phyloP scores from a whole-genome alignment of 2,329 filamentous ascomycete genomes.

The Microsporum ferrugineum region DNA sequence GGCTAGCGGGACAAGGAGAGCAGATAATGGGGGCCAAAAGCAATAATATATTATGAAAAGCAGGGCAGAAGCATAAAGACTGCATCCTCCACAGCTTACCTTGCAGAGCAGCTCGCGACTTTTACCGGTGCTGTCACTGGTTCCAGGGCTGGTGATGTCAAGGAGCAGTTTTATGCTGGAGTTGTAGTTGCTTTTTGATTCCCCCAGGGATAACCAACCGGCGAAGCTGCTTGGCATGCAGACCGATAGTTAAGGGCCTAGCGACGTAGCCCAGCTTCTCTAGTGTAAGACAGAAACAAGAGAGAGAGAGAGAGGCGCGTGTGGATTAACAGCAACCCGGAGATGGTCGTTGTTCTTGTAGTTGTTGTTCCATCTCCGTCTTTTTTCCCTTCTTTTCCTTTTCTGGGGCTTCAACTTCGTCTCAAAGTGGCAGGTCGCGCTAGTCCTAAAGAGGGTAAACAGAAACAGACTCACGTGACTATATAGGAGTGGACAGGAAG shows the following conservation, averaged over 20 bases:
- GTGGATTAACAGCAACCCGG: neutral
- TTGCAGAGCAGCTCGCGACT: neutral
- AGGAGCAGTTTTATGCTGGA: conserved; percentile 12
- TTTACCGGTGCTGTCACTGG: neutral
- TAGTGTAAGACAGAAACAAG: neutral
- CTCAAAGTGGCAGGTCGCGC: neutral
- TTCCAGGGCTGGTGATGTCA: neutral
- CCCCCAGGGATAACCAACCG: conserved; percentile 26
- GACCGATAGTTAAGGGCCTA: conserved; percentile 6
- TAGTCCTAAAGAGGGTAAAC: neutral
- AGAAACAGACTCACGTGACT: neutral
- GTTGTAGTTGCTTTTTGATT: conserved; percentile 8
- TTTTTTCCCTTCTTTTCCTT: no score
- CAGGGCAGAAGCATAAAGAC: neutral
- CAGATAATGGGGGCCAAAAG: neutral
- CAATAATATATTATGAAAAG: neutral
- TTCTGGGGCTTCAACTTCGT: neutral
- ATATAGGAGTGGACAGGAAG: neutral
- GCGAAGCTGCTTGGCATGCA: conserved; percentile 25
- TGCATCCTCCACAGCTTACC: neutral
- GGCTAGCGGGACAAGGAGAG: neutral
- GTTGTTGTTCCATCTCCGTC: neutral
- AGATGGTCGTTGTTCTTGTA: neutral
- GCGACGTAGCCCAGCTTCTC: neutral
- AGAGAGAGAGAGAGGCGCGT: neutral